Evolutionary conservation across 768 basidiomycete genomes (phyloP).

Genomic region (Tulasnella sp.): DNA sequence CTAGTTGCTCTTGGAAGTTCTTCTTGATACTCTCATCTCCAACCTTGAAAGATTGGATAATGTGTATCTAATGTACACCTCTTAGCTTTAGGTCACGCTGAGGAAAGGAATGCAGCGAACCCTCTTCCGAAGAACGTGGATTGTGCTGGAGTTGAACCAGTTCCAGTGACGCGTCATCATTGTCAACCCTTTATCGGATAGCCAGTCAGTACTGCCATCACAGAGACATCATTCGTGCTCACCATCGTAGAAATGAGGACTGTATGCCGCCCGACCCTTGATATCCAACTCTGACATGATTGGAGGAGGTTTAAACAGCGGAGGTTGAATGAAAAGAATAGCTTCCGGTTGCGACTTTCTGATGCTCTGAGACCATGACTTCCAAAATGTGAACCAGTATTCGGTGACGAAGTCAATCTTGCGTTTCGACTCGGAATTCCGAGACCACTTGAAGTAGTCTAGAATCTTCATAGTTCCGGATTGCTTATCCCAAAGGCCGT

Average conservation of each 20-base stretch:
- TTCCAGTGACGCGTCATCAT: slow-evolving; percentile 89
- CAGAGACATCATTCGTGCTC: neutral
- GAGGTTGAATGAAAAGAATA: slow-evolving; percentile 84
- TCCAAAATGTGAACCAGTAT: slow-evolving; percentile 75
- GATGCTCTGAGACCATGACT: slow-evolving; percentile 54
- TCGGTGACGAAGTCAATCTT: slow-evolving; percentile 66
- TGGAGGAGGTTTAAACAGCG: slow-evolving; percentile 83
- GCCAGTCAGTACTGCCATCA: neutral
- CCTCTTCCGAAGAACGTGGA: slow-evolving; percentile 68
- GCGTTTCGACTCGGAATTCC: slow-evolving; percentile 33
- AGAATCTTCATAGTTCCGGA: slow-evolving; percentile 65
- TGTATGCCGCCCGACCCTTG: slow-evolving; percentile 65
- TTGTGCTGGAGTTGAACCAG: slow-evolving; percentile 91
- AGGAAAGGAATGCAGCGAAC: neutral
- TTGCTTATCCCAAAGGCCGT: slow-evolving; percentile 80
- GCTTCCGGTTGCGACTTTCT: slow-evolving; percentile 69
- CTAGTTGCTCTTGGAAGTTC: slow-evolving; percentile 79
- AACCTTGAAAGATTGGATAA: slow-evolving; percentile 60
- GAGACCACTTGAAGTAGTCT: slow-evolving; percentile 66
- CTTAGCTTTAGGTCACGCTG: slow-evolving; percentile 60
- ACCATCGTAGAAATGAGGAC: slow-evolving; percentile 88
- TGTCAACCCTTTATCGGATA: slow-evolving; percentile 53
- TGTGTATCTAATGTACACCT: slow-evolving; percentile 39
- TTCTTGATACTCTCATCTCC: slow-evolving; percentile 79
- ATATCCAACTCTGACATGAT: slow-evolving; percentile 51